Percentiles rank a stretch among this genome's conserved stretches.
phyloP scores from a whole-genome alignment of 192 early-diverging fungal species.

The Entomortierella parvispora region DNA sequence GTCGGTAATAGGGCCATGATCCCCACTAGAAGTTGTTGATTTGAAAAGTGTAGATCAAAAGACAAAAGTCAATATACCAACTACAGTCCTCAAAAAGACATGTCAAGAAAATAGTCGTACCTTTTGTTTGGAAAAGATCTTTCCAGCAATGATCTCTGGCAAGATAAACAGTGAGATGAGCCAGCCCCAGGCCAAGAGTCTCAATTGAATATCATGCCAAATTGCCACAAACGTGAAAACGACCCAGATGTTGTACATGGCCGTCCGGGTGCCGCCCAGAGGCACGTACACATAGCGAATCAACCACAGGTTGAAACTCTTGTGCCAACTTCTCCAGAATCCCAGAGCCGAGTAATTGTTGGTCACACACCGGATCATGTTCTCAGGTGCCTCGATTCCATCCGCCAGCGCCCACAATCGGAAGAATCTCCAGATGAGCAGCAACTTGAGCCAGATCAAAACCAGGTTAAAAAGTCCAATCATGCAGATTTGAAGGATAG shows the following conservation, averaged over 20 bases:
- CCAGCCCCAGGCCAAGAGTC: conserved; percentile 92
- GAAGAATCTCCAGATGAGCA: conserved; percentile 98
- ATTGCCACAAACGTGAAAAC: conserved; percentile 97
- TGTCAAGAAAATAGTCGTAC: conserved; percentile 45
- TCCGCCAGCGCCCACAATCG: conserved; percentile 95
- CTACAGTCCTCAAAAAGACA: no score
- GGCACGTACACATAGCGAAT: conserved; percentile 94
- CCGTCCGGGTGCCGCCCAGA: conserved; percentile 81
- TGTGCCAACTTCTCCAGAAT: conserved; percentile 98
- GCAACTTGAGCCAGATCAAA: conserved; percentile 92
- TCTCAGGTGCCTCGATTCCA: conserved; percentile 89
- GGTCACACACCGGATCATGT: conserved; percentile 96
- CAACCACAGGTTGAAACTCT: conserved; percentile 92
- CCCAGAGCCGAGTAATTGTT: conserved; percentile 94
- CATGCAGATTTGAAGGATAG: conserved; percentile 83
- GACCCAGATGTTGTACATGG: conserved; percentile 82
- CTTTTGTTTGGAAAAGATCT: conserved; percentile 62
- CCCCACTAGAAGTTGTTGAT: conserved; percentile 54
- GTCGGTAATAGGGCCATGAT: conserved; percentile 70
- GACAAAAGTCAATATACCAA: conserved; percentile 1
- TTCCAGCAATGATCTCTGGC: conserved; percentile 81
- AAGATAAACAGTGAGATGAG: conserved; percentile 87
- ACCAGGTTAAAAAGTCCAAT: conserved; percentile 91
- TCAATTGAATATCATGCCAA: conserved; percentile 96
- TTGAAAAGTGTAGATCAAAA: neutral